phyloP scores from a whole-genome alignment of 2,329 filamentous ascomycete species.

The Colletotrichum kahawae region DNA sequence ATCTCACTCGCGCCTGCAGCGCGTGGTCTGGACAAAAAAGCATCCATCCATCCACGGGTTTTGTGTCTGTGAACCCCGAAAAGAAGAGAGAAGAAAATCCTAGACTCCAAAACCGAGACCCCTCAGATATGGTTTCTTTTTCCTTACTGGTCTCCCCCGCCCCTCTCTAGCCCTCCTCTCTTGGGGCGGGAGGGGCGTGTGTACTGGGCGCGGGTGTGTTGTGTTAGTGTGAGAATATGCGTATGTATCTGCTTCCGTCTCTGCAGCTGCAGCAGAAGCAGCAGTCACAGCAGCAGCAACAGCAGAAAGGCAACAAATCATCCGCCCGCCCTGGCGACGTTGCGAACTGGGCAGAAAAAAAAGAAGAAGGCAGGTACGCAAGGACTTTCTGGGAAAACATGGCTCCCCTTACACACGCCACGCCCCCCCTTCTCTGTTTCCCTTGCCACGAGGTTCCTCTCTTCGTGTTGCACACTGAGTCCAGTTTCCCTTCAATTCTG shows the following conservation, averaged over 20 bases:
- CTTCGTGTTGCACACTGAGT: background rate
- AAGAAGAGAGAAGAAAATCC: background rate
- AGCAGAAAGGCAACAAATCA: background rate
- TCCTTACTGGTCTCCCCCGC: background rate
- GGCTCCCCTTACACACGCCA: background rate
- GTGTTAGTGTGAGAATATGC: background rate
- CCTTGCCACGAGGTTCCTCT: background rate
- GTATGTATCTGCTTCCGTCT: background rate
- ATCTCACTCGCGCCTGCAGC: background rate
- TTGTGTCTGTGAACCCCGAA: background rate
- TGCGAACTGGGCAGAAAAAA: background rate
- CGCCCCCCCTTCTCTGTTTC: background rate
- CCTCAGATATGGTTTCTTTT: background rate
- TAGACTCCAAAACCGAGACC: background rate
- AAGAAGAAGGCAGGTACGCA: background rate
- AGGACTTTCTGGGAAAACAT: background rate
- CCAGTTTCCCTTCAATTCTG: background rate
- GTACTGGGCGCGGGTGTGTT: background rate
- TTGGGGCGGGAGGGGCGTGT: background rate
- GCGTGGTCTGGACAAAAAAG: background rate
- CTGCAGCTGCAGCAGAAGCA: background rate
- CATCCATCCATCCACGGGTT: background rate
- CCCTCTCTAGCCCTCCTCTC: background rate
- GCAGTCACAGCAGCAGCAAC: background rate
- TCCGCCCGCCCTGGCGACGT: background rate